Conservation (phyloP, 352 stramenopile genomes). For the Phytophthora multivora region DNA sequence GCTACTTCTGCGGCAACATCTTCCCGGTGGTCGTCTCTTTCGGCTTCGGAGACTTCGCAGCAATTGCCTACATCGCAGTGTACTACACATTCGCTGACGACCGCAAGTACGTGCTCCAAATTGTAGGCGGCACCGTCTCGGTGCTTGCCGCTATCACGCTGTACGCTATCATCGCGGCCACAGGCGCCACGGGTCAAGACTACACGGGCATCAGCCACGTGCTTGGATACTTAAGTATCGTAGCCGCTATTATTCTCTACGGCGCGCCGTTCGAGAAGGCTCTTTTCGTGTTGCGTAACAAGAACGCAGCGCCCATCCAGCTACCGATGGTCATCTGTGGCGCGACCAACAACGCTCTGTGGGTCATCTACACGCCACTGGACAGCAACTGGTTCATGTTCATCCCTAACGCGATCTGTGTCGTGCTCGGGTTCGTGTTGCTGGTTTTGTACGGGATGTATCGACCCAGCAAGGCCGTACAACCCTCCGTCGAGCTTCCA, state of each 20-base stretch:
- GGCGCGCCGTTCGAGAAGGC: conserved; percentile 45
- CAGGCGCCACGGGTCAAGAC: conserved; percentile 36
- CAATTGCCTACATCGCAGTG: conserved; percentile 49
- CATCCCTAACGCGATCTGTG: conserved; percentile 45
- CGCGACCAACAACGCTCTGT: conserved; percentile 48
- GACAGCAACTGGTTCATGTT: conserved; percentile 61
- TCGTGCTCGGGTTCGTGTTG: conserved; percentile 42
- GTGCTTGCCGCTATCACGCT: conserved; percentile 36
- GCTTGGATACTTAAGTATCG: conserved; percentile 42
- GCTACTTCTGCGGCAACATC: conserved; percentile 49
- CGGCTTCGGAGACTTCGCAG: conserved; percentile 43
- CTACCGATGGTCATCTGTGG: conserved; percentile 53
- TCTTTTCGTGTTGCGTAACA: conserved; percentile 46
- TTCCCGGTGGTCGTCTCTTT: conserved; percentile 62
- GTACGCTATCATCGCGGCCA: conserved; percentile 48
- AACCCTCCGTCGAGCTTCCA: conserved; percentile 15
- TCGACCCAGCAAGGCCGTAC: conserved; percentile 31
- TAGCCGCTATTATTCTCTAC: conserved; percentile 43
- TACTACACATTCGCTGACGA: conserved; percentile 58
- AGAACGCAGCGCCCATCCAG: conserved; percentile 49
- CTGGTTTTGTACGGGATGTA: conserved; percentile 51
- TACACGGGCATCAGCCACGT: conserved; percentile 32
- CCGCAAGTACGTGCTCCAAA: conserved; percentile 41
- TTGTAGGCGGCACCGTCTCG: conserved; percentile 24
- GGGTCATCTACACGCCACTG: conserved; percentile 51